phyloP scores from a whole-genome alignment of 2,329 filamentous ascomycete genomes.

The Claviceps arundinis region DNA sequence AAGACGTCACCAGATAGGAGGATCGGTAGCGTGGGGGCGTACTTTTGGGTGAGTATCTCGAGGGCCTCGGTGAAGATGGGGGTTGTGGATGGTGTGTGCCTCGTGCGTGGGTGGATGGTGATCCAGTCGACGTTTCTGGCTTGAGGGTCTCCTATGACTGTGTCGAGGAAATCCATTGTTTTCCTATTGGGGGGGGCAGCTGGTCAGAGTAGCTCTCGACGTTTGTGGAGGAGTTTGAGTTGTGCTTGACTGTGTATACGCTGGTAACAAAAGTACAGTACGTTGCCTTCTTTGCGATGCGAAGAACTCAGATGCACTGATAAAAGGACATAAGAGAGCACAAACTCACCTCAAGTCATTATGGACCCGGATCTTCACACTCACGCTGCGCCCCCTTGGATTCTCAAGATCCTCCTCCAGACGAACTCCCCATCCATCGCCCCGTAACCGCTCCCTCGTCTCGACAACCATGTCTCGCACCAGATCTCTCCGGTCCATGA shows the following conservation, averaged over 20 bases:
- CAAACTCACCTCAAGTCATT: conserved; percentile 37
- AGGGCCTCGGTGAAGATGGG: conserved; percentile 52
- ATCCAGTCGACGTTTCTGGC: conserved; percentile 50
- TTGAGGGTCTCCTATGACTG: conserved; percentile 41
- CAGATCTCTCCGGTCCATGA: conserved; percentile 51
- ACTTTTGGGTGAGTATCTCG: conserved; percentile 37
- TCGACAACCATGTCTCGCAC: conserved; percentile 53
- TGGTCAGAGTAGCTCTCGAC: too few relatives aligned
- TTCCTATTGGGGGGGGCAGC: conserved; percentile 14
- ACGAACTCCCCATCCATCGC: conserved; percentile 40
- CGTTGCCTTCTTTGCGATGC: too few relatives aligned
- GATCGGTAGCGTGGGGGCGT: conserved; percentile 43
- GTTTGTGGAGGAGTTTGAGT: too few relatives aligned
- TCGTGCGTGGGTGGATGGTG: conserved; percentile 55
- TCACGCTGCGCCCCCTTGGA: conserved; percentile 42
- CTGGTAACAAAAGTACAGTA: too few relatives aligned
- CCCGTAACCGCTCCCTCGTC: conserved; percentile 36
- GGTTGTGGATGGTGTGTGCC: conserved; percentile 44
- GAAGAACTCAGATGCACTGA: too few relatives aligned
- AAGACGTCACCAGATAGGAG: conserved; percentile 60
- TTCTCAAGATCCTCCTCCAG: conserved; percentile 28
- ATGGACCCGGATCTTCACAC: conserved; percentile 58
- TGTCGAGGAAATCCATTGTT: conserved; percentile 49
- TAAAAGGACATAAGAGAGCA: too few relatives aligned
- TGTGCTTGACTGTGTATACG: too few relatives aligned